Base-by-base conservation (phyloP, 169 alveolate species). In the Cryptosporidium tyzzeri region DNA sequence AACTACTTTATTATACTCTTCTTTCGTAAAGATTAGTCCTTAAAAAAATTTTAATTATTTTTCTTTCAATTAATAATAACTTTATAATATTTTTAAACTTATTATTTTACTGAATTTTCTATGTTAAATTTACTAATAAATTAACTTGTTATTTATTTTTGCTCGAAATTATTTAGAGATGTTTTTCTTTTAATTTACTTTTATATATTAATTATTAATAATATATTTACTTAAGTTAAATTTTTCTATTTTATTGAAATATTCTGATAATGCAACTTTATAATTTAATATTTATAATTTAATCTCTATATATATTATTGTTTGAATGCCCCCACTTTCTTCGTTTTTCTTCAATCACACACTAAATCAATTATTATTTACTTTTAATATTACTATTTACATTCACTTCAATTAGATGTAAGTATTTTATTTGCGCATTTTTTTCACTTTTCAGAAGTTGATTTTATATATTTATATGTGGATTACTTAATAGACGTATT, bases 81-180 rank as follows among this genome's bases (percentile, higher is more conserved):
- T 16, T 53, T 23, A 8, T 55, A 48, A 14, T 48, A 55, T 26
- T 55, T 31, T 44, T 0, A 44, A 44, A 44, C 35, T 8, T 6
- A 53, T 53, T 53, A 55, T 10, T 55, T 55, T 55, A 55, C n/a
- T 55, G 2, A 16, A 21, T n/a, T 21, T 8, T 23, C 35, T 48
- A 14, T 14, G 14, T 41, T 48, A 14, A 14, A 55, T 55, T 23
- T 55, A 55, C 10, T 55, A 55, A 21, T 55, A 2, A 55, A 23
- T 55, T 55, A 10, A n/a, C 18, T 55, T n/a, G 0, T 21, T 55
- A 55, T 55, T 23, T 48, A 5, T 55, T 23, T 55, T 55, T 55
- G 67, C 67, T 55, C 67, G 67, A 55, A 55, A 23, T 55, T 55
- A 55, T n/a, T 55, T 10, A 14, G n/a, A 55, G n/a, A 29, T 9